These are phyloP conservation scores for Erysimum cheiri DNA, from an alignment of 441 rosid species.

Conservation along the genomic window DNA sequence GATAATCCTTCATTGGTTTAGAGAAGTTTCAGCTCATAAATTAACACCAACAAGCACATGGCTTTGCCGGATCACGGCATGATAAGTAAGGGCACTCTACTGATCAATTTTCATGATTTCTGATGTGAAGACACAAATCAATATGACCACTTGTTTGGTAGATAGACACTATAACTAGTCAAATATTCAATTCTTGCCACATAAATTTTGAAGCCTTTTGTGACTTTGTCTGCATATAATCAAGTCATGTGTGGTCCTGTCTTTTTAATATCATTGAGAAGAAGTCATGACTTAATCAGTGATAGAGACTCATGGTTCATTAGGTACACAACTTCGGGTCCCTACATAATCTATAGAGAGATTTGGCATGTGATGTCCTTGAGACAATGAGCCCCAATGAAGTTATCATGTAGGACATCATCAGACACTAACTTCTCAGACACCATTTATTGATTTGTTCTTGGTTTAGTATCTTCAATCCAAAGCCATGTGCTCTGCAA, in stretches of 20 bases:
- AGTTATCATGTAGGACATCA: constrained; percentile 41
- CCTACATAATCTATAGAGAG: constrained; percentile 44
- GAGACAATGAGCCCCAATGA: constrained; percentile 42
- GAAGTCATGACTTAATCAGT: constrained; percentile 33
- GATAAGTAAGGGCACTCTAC: constrained; percentile 37
- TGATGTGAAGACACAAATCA: constrained; percentile 35
- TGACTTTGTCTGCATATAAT: constrained; percentile 34
- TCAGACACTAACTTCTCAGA: constrained; percentile 42
- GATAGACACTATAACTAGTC: constrained; percentile 37
- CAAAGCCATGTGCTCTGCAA: constrained; percentile 41
- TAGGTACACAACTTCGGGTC: constrained; percentile 42
- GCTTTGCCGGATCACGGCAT: constrained; percentile 47
- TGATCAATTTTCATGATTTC: constrained; percentile 31
- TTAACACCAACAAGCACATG: constrained; percentile 42
- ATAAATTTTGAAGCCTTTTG: constrained; percentile 36
- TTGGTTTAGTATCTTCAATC: constrained; percentile 41
- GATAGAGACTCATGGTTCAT: constrained; percentile 41
- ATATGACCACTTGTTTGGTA: constrained; percentile 42
- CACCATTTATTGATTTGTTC: constrained; percentile 43
- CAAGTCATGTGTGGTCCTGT: constrained; percentile 44
- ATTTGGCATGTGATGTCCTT: constrained; percentile 40
- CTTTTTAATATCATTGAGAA: constrained; percentile 33
- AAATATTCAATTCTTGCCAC: constrained; percentile 41
- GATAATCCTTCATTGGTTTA: constrained; percentile 34
- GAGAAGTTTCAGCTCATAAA: constrained; percentile 30